Percentiles rank a stretch among this genome's conserved stretches.
These are phyloP conservation scores for Ustilago tritici DNA, from an alignment of 1,284 basidiomycete genomes.

Conservation along the genomic window DNA sequence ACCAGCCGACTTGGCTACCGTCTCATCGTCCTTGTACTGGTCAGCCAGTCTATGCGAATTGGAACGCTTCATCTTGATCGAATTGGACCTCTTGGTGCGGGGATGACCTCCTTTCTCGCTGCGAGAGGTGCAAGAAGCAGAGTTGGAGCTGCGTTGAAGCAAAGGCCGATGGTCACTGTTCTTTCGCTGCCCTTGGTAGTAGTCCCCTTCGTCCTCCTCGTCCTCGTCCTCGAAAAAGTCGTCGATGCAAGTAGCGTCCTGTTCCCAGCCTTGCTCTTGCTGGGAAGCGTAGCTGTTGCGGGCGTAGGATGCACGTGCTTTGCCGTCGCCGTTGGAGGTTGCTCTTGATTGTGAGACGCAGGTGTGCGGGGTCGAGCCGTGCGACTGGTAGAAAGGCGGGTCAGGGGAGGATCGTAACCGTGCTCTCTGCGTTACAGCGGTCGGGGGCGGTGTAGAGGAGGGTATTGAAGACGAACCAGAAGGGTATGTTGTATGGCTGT, in stretches of 20 bases:
- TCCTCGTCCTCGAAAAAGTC: slow-evolving; percentile 35
- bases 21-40: slow-evolving; percentile 24
- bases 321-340: slow-evolving; percentile 7
- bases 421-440: slow-evolving; percentile 12
- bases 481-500: not conserved
- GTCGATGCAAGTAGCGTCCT: slow-evolving; percentile 30
- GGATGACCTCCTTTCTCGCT: slow-evolving; percentile 21
- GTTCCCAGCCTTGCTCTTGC: slow-evolving; percentile 9
- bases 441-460: not conserved
- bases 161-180: slow-evolving; percentile 23
- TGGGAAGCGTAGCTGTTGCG: slow-evolving; percentile 5
- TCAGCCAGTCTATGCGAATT: slow-evolving; percentile 13
- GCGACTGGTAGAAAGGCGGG: slow-evolving; percentile 37
- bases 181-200: slow-evolving; percentile 13
- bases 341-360: slow-evolving; percentile 30
- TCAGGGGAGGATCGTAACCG: slow-evolving; percentile 29
- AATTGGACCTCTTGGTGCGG: slow-evolving; percentile 22
- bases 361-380: slow-evolving; percentile 33
- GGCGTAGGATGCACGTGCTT: slow-evolving; percentile 13
- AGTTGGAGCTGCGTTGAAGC: slow-evolving; percentile 14
- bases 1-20: slow-evolving; percentile 18
- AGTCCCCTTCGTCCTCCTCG: slow-evolving; percentile 16
- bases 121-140: slow-evolving; percentile 20
- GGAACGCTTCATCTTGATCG: slow-evolving; percentile 49
- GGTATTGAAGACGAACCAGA: not conserved